These are phyloP conservation scores for Rhodomyrtus psidioides DNA, from an alignment of 441 rosid species.

Conservation along the genomic window DNA sequence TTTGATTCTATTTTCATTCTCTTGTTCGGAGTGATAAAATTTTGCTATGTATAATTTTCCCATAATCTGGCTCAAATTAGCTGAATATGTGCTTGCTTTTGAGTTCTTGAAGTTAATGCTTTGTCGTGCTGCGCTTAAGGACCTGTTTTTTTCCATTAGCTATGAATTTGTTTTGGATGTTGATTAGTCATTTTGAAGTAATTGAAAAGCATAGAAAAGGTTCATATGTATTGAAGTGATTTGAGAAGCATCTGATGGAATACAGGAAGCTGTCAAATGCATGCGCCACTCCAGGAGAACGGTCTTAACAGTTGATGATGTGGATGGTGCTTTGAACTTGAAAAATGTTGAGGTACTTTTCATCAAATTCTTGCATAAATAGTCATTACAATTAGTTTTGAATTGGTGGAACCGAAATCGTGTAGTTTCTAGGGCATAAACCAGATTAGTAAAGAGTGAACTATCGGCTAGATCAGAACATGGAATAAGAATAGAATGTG, in stretches of 20 bases:
- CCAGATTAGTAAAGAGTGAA: neutral
- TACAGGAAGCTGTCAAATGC: conserved; percentile 82
- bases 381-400: neutral
- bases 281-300: conserved; percentile 93
- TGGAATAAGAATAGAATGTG: neutral
- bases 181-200: neutral
- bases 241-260: conserved; percentile 5
- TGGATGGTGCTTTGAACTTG: conserved; percentile 74
- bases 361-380: neutral
- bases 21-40: neutral
- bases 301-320: conserved; percentile 61
- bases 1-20: neutral
- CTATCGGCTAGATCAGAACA: neutral
- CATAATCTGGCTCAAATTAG: neutral
- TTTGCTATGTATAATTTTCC: neutral
- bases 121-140: neutral
- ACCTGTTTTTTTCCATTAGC: neutral
- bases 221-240: neutral
- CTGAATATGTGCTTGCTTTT: neutral
- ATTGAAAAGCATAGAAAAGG: neutral
- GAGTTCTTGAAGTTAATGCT: neutral
- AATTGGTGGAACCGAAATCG: neutral
- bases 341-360: conserved; percentile 68
- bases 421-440: neutral
- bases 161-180: neutral